Conservation (phyloP, 1,139 yeast genomes). For the Eremothecium gossypii region DNA sequence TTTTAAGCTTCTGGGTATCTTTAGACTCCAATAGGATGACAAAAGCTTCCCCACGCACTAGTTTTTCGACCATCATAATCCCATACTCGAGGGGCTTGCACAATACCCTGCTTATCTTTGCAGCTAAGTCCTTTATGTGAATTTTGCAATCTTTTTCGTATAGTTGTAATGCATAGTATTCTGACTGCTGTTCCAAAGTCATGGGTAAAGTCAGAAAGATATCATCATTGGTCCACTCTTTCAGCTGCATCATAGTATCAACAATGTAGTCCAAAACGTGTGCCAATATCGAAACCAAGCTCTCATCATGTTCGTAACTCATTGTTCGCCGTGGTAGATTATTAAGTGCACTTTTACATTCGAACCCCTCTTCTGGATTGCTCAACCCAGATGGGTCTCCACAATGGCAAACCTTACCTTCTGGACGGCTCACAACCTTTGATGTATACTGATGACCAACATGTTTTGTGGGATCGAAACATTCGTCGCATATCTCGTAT, state of each 20-base stretch:
- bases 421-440: slow-evolving; percentile 65
- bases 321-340: slow-evolving; percentile 33
- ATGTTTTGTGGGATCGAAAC: slow-evolving; percentile 67
- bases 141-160: slow-evolving; percentile 22
- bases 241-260: slow-evolving; percentile 44
- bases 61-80: slow-evolving; percentile 14
- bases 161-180: slow-evolving; percentile 20
- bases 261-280: slow-evolving; percentile 61
- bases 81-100: slow-evolving; percentile 24
- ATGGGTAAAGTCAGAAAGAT: slow-evolving; percentile 3
- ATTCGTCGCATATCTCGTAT: slow-evolving; percentile 52
- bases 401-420: slow-evolving; percentile 94
- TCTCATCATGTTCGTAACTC: slow-evolving; percentile 25
- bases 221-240: slow-evolving; percentile 11
- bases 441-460: slow-evolving; percentile 67
- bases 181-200: slow-evolving; percentile 5
- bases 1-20: slow-evolving; percentile 15
- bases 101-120: slow-evolving; percentile 18
- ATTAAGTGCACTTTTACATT: slow-evolving; percentile 45
- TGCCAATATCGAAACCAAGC: slow-evolving; percentile 39
- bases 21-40: slow-evolving; percentile 18
- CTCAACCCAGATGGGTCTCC: slow-evolving; percentile 69
- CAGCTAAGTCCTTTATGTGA: slow-evolving; percentile 21
- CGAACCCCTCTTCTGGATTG: slow-evolving; percentile 14
- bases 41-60: slow-evolving; percentile 15